Conservation (phyloP, 2,329 filamentous ascomycete genomes). For the Penicillium olsonii region DNA sequence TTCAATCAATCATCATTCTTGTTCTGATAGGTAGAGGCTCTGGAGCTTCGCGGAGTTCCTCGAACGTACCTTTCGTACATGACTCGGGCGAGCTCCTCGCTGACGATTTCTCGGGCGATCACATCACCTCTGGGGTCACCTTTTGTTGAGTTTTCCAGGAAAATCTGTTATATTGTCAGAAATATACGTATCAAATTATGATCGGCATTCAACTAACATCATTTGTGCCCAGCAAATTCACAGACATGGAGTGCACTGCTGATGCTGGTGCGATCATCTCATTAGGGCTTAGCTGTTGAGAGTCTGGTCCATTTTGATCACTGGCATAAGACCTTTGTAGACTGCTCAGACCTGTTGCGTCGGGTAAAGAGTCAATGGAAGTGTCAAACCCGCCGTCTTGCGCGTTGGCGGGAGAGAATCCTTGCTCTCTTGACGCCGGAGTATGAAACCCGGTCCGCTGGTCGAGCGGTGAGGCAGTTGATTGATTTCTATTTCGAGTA, state of each 20-base stretch:
- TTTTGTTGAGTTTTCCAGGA: constrained; percentile 32
- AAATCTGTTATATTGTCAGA: constrained; percentile 24
- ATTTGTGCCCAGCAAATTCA: constrained; percentile 33
- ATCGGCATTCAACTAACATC: constrained; percentile 20
- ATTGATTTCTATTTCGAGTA: constrained; percentile 14
- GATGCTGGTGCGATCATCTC: constrained; percentile 41
- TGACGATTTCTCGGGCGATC: constrained; percentile 34
- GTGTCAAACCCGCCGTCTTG: constrained; percentile 22
- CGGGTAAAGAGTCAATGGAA: constrained; percentile 25
- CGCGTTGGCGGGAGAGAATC: constrained; percentile 25
- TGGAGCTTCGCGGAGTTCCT: background rate
- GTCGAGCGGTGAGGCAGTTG: constrained; percentile 20
- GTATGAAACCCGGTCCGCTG: constrained; percentile 25
- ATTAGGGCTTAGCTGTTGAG: constrained; percentile 36
- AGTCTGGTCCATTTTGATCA: constrained; percentile 31
- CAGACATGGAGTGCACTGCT: constrained; percentile 39
- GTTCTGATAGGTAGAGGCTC: background rate
- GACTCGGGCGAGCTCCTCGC: constrained; percentile 34
- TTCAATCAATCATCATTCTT: background rate
- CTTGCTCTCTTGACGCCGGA: constrained; percentile 27
- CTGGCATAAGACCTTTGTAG: constrained; percentile 25
- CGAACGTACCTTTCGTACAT: constrained; percentile 37
- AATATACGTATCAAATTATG: background rate
- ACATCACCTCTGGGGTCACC: constrained; percentile 33
- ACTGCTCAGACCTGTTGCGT: constrained; percentile 17